Base-by-base conservation (phyloP, 192 early-diverging fungal species). In the Allomyces arbusculus region DNA sequence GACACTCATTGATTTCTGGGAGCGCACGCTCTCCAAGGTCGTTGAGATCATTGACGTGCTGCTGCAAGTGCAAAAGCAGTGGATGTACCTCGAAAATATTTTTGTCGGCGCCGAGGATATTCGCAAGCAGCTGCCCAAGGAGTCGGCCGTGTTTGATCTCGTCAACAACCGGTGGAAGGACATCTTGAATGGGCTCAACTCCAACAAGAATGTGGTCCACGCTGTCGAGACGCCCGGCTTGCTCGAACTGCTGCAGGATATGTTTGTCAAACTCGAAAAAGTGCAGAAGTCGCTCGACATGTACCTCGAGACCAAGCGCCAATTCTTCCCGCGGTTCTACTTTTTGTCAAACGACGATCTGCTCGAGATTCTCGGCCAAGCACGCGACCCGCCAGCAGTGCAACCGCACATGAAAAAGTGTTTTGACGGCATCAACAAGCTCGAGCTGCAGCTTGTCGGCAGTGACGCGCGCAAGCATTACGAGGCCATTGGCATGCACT, bases 331-430 rank as follows among this genome's bases (percentile, higher is more conserved):
- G 33, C 89, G 97, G 12, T 99, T 99, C 80, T 99, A 99, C 81
- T 99, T 99, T 87, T 91, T 99, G 40, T 95, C 93, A 72, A 95
- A 99, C 71, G 97, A 99, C 76, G 97, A 99, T 78, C 71, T 99
- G 77, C 85, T 99, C n/a, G 95, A 99, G 79, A 95, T 99, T 66
- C 91, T 99, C 66, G 95, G 97, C 71, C 98, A 97, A 73, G 84
- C 87, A 69, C 92, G 95, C 72, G 95, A 98, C 69, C 84, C 97
- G 62, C 72, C 84, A n/a, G 85, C 92, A 43, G 94, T 97, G 68
- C 93, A 98, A 71, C 95, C 95, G 71, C 97, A 99, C 72, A 86
- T 99, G 76, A 93, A 92, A 73, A 99, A 98, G 80, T 97, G 98
- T 93, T 99, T 99, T 86, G 92, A 94, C 12, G 97, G 95, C 55